Base-by-base conservation (phyloP, 2,329 filamentous ascomycete genomes). In the Colletotrichum navitas region DNA sequence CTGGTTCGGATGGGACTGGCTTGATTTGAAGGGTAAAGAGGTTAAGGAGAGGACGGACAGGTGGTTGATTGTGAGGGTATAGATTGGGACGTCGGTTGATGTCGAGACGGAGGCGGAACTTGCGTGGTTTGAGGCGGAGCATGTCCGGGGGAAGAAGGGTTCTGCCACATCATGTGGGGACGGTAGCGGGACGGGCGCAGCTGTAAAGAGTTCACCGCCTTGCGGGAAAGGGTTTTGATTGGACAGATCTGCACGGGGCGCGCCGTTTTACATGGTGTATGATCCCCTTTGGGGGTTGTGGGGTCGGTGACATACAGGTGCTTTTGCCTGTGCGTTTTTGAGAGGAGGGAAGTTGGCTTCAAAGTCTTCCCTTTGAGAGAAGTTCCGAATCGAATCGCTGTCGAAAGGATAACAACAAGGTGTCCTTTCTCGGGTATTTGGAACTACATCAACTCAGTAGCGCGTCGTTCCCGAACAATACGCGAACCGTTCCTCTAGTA, bases 401-500 rank as follows among this genome's bases (percentile, higher is more conserved):
- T 8, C 16, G 41, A 3, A 43, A 10, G 1, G 2, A 43, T 16
- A 1, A 21, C 16, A 41, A 88, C 36, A 41, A 18, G 0, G 18
- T 18, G 12, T 4, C 18, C 14, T 18, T 41, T 12, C 76, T 82
- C 88, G 14, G 86, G 86, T 1, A 80, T 88, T 41, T 88, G 86
- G 79, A 86, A 88, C 73, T 86, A 83, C 65, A 86, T 88, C 49
- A 86, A 85, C 75, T 85, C 83, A 2, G 85, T 88, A 4, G 78
- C 82, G 2, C 64, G 87, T 86, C 0, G 85, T 88, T 0, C 83
- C 85, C 1, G 80, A 43, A 43, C 41, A 21, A 21, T 8, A 21
- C 8, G 18, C 18, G 41, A n/a, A 45, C 21, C 21, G 43, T 45
- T 18, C 6, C 41, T 21, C 41, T 8, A 1, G 1, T 21, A 43